Evolutionary conservation across 768 basidiomycete species (phyloP).

Genomic region (Trametes meyenii): DNA sequence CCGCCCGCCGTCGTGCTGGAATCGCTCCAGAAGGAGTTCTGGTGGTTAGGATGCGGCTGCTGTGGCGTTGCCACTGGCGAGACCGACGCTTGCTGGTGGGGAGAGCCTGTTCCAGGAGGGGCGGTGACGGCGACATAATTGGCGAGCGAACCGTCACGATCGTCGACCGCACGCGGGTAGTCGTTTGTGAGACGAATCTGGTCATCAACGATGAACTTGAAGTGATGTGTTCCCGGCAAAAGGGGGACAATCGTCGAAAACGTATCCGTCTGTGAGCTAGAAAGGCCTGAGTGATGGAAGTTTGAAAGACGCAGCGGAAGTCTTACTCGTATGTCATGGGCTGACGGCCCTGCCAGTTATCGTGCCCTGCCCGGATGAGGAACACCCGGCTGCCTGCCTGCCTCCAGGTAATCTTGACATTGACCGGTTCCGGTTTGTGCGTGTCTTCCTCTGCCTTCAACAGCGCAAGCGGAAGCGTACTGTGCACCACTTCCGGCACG

Average conservation of each 20-base stretch:
- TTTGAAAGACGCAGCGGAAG: not conserved
- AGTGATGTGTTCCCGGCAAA: constrained; percentile 88
- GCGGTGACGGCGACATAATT: constrained; percentile 84
- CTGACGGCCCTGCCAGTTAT: constrained; percentile 73
- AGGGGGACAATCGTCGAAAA: constrained; percentile 53
- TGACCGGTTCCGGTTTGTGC: constrained; percentile 34
- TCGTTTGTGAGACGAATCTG: constrained; percentile 79
- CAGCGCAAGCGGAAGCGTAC: constrained; percentile 62
- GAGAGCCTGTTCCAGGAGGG: constrained; percentile 33
- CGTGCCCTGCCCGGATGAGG: constrained; percentile 74
- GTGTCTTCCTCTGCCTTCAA: constrained; percentile 39
- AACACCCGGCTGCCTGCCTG: constrained; percentile 64
- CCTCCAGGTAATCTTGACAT: constrained; percentile 64
- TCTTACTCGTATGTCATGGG: constrained; percentile 66
- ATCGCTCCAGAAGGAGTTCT: constrained; percentile 49
- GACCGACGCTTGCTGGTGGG: constrained; percentile 38
- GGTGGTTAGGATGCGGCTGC: constrained; percentile 27
- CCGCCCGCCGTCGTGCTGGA: constrained; percentile 25
- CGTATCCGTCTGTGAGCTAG: constrained; percentile 37
- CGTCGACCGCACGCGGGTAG: constrained; percentile 88
- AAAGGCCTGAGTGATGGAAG: not conserved
- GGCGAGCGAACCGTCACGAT: constrained; percentile 84
- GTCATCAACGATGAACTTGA: constrained; percentile 95
- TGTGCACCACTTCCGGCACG: constrained; percentile 60
- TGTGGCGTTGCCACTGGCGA: constrained; percentile 25